phyloP scores from a whole-genome alignment of 345 rosid genomes.

The Populus deltoides region DNA sequence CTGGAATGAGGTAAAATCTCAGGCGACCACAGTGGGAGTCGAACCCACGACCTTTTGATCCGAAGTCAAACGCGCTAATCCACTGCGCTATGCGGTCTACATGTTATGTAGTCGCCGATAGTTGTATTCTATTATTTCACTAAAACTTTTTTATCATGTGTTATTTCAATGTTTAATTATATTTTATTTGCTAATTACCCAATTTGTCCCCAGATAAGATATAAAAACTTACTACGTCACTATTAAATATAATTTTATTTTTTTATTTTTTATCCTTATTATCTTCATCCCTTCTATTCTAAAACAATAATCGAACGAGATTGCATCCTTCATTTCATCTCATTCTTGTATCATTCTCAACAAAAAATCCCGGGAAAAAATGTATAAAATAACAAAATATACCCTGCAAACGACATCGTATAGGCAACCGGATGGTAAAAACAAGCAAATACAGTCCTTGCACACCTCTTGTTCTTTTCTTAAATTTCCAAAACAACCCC shows the following conservation, averaged over 20 bases:
- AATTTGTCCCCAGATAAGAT: no score
- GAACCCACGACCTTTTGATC: slow-evolving; percentile 56
- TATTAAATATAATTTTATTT: no score
- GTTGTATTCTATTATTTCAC: accelerated
- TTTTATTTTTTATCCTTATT: no score
- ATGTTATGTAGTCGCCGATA: accelerated
- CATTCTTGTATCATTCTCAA: not conserved
- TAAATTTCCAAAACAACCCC: slow-evolving; percentile 19
- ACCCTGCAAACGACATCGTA: not conserved
- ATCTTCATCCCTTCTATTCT: no score
- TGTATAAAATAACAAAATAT: not conserved
- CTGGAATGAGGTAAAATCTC: no score
- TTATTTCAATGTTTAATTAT: no score
- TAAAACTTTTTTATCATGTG: no score
- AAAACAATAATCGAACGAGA: no score
- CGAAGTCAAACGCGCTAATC: slow-evolving; percentile 54
- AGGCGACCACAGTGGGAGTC: slow-evolving; percentile 38
- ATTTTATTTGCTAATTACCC: no score
- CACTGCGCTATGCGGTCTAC: slow-evolving; percentile 58
- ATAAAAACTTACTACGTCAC: no score
- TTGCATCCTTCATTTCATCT: no score
- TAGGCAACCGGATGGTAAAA: not conserved
- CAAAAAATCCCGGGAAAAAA: not conserved
- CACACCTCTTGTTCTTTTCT: not conserved
- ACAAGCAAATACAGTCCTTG: not conserved